Evolutionary conservation across 164 flowering plant species (phyloP), one percentile per base, ranked within the genome.

Genomic region (Aristolochia californica): DNA sequence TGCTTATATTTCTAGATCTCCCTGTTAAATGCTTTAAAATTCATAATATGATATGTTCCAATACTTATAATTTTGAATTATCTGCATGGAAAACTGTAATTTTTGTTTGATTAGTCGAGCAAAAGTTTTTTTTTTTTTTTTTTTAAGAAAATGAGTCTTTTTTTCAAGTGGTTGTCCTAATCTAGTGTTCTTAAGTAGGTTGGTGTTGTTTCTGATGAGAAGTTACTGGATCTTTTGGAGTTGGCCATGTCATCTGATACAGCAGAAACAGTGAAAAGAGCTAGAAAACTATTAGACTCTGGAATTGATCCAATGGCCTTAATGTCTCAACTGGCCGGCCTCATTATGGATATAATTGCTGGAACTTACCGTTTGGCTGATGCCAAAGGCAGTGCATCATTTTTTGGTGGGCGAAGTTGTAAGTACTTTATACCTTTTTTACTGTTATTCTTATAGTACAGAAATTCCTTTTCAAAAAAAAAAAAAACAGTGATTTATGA

Each of bases 301-400:
- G 97, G 97, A 17, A 78, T 84, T 71, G 97, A 90, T 77, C 97
- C 99, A 56, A 72, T 85, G 70, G 95, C 83, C 50, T 72, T 94
- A 64, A 94, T 82, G 95, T 85, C 97, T 73, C 99, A 94, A 62
- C 57, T 94, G 67, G 99, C 96, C 34, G 83, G 95, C 59, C 88
- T 94, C 49, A 90, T 94, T 59, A 91, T 89, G 91, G 99, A 93
- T 72, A 85, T 88, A 22, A 93, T 93, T 72, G 95, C 97, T 70
- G 97, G 98, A 69, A 79, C 83, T 25, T 77, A 85, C 74, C 81
- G 65, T 17, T 60, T 68, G 44, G 67, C 66, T 49, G 86, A 81
- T 70, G 62, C 78, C 11, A 73, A 78, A 57, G 47, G 62, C 34
- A 64, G 70, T 51, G 72, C 72, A 30, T 71, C 83, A 25, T 62